These are phyloP conservation scores for Croton laevigatus DNA, from an alignment of 441 rosid genomes.

Conservation along the genomic window DNA sequence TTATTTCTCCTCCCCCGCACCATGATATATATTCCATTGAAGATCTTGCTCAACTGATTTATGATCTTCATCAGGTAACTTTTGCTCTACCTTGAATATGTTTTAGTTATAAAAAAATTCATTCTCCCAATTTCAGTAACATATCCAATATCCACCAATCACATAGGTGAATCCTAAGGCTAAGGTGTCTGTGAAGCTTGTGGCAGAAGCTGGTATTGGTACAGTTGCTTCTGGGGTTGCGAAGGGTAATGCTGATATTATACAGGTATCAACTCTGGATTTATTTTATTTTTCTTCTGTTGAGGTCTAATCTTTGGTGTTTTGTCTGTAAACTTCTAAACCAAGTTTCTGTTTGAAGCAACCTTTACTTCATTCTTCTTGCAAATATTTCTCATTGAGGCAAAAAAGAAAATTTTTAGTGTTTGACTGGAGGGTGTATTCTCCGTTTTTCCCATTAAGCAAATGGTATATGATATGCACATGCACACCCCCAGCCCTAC, in stretches of 20 bases:
- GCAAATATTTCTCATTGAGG: not conserved
- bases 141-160: conserved; percentile 21
- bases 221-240: conserved; percentile 99
- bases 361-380: not conserved
- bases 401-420: too few relatives aligned
- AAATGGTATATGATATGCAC: too few relatives aligned
- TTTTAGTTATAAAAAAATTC: not conserved
- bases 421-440: too few relatives aligned
- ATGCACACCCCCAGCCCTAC: too few relatives aligned
- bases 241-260: conserved; percentile 96
- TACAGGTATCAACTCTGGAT: conserved; percentile 60
- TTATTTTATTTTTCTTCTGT: conserved; percentile 1
- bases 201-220: conserved; percentile 99
- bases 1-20: conserved; percentile 98
- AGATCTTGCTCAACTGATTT: conserved; percentile 98
- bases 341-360: not conserved
- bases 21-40: conserved; percentile 98
- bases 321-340: not conserved
- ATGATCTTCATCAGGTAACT: conserved; percentile 94
- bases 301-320: conserved; percentile 14
- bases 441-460: too few relatives aligned
- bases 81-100: conserved; percentile 24
- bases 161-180: conserved; percentile 91
- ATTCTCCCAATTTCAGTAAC: conserved; percentile 13
- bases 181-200: conserved; percentile 97